Evolutionary conservation across 805 yeast genomes (phyloP), one percentile per base, ranked within the genome.

Genomic region (Blastobotrys mokoenaii): DNA sequence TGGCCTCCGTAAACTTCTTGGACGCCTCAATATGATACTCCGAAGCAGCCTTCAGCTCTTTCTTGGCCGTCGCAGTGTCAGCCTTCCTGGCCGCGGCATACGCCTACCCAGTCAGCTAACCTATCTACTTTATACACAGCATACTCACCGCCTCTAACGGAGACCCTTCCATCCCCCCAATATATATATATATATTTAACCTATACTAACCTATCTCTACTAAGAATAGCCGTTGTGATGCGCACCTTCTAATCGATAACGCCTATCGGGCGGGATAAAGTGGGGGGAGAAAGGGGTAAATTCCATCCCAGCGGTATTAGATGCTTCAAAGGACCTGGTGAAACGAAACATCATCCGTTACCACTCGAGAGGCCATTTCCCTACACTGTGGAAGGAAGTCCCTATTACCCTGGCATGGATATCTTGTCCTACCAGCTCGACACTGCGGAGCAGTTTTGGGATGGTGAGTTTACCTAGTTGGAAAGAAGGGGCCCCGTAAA

Each of bases 71-170:
- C 10, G 74, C 68, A 22, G 63, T 58, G 49, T 80, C 83, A 0
- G 83, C 84, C 38, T 64, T 67, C 45, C 72, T 73, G 15, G 77
- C 76, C 3, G 71, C 58, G 25, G 69, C 68, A 50, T 76, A 78
- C 2, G 74, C 74, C 74, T 74, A n/a, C 37, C 16, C 17, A 4
- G 18, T 16, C n/a, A 11, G 47, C 44, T 22, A 44, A 18, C 20
- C 3, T 16, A 9, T 17, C 4, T 11, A 34, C 22, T 25, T 18
- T 10, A 38, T 16, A 29, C 10, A 31, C 25, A 11, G 18, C 15
- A n/a, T 25, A 37, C 52, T 4, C 40, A 49, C 52, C 20, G 31
- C 44, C 20, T 52, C 54, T 27, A 52, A 38, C 18, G 55, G 52
- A 18, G 54, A 48, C 25, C 48, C 51, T 10, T 51, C 53, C 54